A percentile compares a stretch with the other conserved stretches of the same genome.
Conservation (phyloP, 495 filamentous ascomycete species). For the Penicillium taxi region DNA sequence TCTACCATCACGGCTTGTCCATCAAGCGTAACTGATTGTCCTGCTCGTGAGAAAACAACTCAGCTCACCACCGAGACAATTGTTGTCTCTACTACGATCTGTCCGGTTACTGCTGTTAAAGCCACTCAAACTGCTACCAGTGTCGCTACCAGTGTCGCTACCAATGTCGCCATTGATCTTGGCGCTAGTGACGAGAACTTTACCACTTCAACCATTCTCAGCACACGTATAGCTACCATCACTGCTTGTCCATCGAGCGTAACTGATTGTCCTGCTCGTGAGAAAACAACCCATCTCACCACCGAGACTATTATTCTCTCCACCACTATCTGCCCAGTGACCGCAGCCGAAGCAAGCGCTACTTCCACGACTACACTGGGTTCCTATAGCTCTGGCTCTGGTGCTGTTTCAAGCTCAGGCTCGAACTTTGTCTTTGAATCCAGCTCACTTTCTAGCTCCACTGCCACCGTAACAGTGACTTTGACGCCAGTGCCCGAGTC, state of each 20-base stretch:
- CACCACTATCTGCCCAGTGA: slow-evolving; percentile 7
- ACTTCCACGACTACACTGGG: not conserved
- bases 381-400: not conserved
- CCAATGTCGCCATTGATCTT: not conserved
- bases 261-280: slow-evolving; percentile 16
- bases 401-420: not conserved
- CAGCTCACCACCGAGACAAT: slow-evolving; percentile 15
- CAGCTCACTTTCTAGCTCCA: too few species aligned
- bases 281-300: slow-evolving; percentile 12
- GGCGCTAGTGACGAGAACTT: not conserved
- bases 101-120: not conserved
- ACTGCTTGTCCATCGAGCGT: slow-evolving; percentile 14
- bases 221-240: not conserved
- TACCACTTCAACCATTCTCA: not conserved
- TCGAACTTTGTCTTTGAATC: too few species aligned
- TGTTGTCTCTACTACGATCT: slow-evolving; percentile 11
- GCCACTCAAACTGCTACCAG: not conserved
- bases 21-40: slow-evolving; percentile 16
- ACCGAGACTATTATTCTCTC: slow-evolving; percentile 15
- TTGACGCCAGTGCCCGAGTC: too few species aligned
- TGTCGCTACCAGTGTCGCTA: not conserved
- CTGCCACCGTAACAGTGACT: too few species aligned
- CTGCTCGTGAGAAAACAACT: slow-evolving; percentile 14
- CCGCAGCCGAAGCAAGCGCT: not conserved
- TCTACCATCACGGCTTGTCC: slow-evolving; percentile 28